Evolutionary conservation across 1,284 basidiomycete species (phyloP), one percentile per base, ranked within the genome.

Genomic region (Phellopilus nigrolimitatus): DNA sequence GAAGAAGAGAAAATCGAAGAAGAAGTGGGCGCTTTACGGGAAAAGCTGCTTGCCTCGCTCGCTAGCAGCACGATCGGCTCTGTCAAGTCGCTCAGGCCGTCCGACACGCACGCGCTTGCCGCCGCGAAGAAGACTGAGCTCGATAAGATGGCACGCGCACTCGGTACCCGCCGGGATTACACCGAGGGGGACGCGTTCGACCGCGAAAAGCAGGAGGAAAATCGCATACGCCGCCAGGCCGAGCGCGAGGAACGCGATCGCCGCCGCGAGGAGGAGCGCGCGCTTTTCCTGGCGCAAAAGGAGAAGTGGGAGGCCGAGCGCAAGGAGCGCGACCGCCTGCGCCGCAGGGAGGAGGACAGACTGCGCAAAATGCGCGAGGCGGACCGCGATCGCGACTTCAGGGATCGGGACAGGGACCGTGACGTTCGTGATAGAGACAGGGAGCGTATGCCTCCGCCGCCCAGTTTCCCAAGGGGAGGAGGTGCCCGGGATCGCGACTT

Each of bases 141-240:
- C 56, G 78, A 71, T 61, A 87, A 80, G 65, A 88, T 97, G 83
- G 84, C 89, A 15, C 73, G 78, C 53, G 95, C 95, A 0, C 71
- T 98, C 9, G 90, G 91, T 9, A 92, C 95, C 0, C 77, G 84
- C 1, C 69, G 71, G 3, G 83, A 89, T 62, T 95, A 98, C 60
- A 69, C 76, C 5, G 93, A 97, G 68, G 92, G 95, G 7, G 87
- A 91, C 25, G 91, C 92, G 0, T 95, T 95, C 66, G 85, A 94
- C 65, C 76, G 81, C 31, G 89, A 91, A 62, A 93, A 92, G 64
- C 91, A 93, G 59, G 91, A 92, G 60, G 87, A 91, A 61, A 71
- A 79, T 47, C 82, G 76, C 61, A 69, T 80, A 17, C 76, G 76
- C 53, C 63, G 70, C 44, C 52, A 64, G 7, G 66, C 64, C 1